Evolutionary conservation across 2,329 filamentous ascomycete genomes (phyloP).

Genomic region (Huntiella savannae): DNA sequence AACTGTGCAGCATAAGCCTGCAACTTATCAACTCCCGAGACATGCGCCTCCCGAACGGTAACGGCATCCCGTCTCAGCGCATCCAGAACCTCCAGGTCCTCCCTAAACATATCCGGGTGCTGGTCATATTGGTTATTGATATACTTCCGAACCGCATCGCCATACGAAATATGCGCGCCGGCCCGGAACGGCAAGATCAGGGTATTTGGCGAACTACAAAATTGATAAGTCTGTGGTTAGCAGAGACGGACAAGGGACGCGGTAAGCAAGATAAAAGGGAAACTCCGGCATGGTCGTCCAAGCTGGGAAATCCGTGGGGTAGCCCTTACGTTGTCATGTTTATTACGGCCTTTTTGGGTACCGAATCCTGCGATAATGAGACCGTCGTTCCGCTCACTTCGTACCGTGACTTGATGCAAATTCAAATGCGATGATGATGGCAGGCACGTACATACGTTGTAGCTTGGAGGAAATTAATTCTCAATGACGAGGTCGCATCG

Average conservation of each 20-base stretch:
- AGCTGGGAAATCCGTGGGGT: background rate
- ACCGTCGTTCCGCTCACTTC: background rate
- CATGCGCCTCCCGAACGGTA: conserved; percentile 71
- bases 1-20: conserved; percentile 82
- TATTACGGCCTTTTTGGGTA: background rate
- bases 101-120: conserved; percentile 87
- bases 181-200: conserved; percentile 76
- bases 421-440: background rate
- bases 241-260: background rate
- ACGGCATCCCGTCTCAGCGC: conserved; percentile 68
- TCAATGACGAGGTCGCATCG: conserved; percentile 1
- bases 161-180: conserved; percentile 60
- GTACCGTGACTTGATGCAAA: background rate
- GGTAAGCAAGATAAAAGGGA: background rate
- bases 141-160: conserved; percentile 74
- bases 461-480: background rate
- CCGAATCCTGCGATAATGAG: background rate
- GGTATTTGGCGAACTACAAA: conserved; percentile 28
- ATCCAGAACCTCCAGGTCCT: conserved; percentile 73
- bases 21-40: conserved; percentile 72
- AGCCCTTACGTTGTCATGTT: background rate
- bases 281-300: background rate
- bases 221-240: background rate
- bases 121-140: conserved; percentile 98
- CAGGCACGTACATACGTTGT: background rate